These are phyloP conservation scores for Exserohilum rostratum DNA, from an alignment of 2,329 filamentous ascomycete species.

Conservation along the genomic window DNA sequence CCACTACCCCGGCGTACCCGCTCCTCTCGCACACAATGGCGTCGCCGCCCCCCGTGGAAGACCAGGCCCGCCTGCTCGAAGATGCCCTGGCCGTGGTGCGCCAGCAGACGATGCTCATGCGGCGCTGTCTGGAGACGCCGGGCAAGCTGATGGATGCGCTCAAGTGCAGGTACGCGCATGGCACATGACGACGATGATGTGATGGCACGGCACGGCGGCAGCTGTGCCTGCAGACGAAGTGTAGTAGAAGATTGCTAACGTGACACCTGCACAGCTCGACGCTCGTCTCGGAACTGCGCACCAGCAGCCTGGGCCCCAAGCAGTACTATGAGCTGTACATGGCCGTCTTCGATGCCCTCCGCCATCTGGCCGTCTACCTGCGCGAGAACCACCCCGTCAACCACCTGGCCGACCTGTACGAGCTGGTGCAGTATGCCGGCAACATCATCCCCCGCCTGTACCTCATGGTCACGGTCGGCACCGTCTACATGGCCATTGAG, in stretches of 20 bases:
- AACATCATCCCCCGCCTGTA: slow-evolving; percentile 97
- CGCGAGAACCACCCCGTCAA: slow-evolving; percentile 98
- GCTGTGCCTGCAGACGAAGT: background rate
- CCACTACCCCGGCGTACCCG: slow-evolving; percentile 37
- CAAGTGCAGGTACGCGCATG: slow-evolving; percentile 83
- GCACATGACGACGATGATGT: background rate
- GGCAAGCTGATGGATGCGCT: slow-evolving; percentile 99
- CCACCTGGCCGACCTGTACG: slow-evolving; percentile 96
- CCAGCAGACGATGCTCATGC: slow-evolving; percentile 96
- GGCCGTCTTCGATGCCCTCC: slow-evolving; percentile 96
- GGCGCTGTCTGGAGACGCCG: slow-evolving; percentile 93
- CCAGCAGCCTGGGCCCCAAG: slow-evolving; percentile 95
- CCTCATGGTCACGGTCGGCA: slow-evolving; percentile 98
- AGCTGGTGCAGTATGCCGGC: slow-evolving; percentile 96
- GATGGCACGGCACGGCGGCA: background rate
- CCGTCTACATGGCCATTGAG: slow-evolving; percentile 97
- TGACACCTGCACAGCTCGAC: slow-evolving; percentile 72
- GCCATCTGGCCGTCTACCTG: slow-evolving; percentile 93
- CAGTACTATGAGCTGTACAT: slow-evolving; percentile 99
- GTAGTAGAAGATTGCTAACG: slow-evolving; percentile 7
- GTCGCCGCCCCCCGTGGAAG: slow-evolving; percentile 58
- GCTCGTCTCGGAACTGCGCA: slow-evolving; percentile 96
- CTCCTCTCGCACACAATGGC: slow-evolving; percentile 46
- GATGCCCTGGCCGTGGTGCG: slow-evolving; percentile 96
- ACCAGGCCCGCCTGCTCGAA: slow-evolving; percentile 86